Conservation (phyloP, 2,329 filamentous ascomycete genomes). For the Bipolaris bicolor region DNA sequence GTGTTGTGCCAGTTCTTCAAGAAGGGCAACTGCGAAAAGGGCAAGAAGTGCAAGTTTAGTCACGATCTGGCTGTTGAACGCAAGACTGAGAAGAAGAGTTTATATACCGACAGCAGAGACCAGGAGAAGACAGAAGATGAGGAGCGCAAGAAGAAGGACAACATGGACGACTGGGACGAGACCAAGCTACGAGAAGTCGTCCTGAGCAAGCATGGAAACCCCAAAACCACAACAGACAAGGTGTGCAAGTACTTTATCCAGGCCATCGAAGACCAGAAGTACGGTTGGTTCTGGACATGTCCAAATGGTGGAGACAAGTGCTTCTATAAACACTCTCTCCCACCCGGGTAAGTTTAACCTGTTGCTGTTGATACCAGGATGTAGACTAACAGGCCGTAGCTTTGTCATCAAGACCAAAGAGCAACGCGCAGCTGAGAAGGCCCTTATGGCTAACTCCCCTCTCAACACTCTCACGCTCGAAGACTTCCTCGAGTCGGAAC, state of each 20-base stretch:
- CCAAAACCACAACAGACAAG: slow-evolving; percentile 93
- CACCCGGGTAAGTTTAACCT: slow-evolving; percentile 75
- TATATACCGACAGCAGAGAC: slow-evolving; percentile 84
- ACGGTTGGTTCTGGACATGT: slow-evolving; percentile 99
- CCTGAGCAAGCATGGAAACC: slow-evolving; percentile 95
- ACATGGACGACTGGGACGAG: slow-evolving; percentile 96
- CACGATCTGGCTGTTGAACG: slow-evolving; percentile 89
- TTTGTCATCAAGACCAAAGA: slow-evolving; percentile 98
- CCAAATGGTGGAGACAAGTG: slow-evolving; percentile 96
- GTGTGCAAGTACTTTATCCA: slow-evolving; percentile 99
- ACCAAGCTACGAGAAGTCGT: slow-evolving; percentile 92
- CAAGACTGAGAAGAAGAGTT: slow-evolving; percentile 87
- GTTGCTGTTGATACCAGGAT: too few species aligned
- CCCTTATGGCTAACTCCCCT: slow-evolving; percentile 92
- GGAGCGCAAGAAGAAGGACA: slow-evolving; percentile 84
- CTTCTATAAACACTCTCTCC: slow-evolving; percentile 97
- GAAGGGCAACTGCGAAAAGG: slow-evolving; percentile 97
- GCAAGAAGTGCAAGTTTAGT: slow-evolving; percentile 91
- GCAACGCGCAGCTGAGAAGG: slow-evolving; percentile 93
- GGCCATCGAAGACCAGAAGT: slow-evolving; percentile 97
- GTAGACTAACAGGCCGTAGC: slow-evolving; percentile 54
- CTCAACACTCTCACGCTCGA: slow-evolving; percentile 93
- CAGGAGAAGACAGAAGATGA: slow-evolving; percentile 73
- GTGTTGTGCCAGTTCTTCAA: slow-evolving; percentile 97
- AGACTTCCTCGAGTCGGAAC: slow-evolving; percentile 95